Evolutionary conservation across 108 stramenopile species (phyloP).

Genomic region (Nitzschia sp.): DNA sequence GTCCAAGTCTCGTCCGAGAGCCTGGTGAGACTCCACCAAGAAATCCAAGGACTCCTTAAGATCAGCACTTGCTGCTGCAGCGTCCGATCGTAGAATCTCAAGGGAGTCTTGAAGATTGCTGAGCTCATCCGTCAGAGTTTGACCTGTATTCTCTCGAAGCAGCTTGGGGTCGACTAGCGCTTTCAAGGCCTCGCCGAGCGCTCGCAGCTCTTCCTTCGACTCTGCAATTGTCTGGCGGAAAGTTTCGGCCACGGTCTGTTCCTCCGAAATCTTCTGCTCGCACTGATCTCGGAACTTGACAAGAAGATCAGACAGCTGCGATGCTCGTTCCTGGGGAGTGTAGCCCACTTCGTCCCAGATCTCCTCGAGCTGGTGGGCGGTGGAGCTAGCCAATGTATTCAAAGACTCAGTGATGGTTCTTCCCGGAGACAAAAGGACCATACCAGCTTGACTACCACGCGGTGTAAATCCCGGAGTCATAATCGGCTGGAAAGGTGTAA

Average conservation of each 20-base stretch:
- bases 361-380: slow-evolving; percentile 67
- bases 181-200: slow-evolving; percentile 51
- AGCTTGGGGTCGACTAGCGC: slow-evolving; percentile 45
- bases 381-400: slow-evolving; percentile 52
- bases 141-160: slow-evolving; percentile 29
- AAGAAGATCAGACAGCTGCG: slow-evolving; percentile 74
- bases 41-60: slow-evolving; percentile 39
- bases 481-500: slow-evolving; percentile 38
- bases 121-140: slow-evolving; percentile 68
- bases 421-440: slow-evolving; percentile 51
- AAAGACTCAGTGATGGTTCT: slow-evolving; percentile 59
- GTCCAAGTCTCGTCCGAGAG: slow-evolving; percentile 58
- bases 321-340: slow-evolving; percentile 71
- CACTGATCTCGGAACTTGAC: slow-evolving; percentile 59
- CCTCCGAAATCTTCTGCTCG: slow-evolving; percentile 70
- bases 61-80: slow-evolving; percentile 51
- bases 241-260: slow-evolving; percentile 68
- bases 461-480: slow-evolving; percentile 44
- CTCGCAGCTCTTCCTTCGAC: slow-evolving; percentile 54
- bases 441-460: slow-evolving; percentile 30
- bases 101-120: slow-evolving; percentile 56
- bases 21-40: slow-evolving; percentile 65
- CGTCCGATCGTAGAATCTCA: slow-evolving; percentile 47
- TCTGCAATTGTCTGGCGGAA: slow-evolving; percentile 78
- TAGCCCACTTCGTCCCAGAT: slow-evolving; percentile 88